Base-by-base conservation (phyloP, 345 rosid genomes). In the Dipteronia sinensis region DNA sequence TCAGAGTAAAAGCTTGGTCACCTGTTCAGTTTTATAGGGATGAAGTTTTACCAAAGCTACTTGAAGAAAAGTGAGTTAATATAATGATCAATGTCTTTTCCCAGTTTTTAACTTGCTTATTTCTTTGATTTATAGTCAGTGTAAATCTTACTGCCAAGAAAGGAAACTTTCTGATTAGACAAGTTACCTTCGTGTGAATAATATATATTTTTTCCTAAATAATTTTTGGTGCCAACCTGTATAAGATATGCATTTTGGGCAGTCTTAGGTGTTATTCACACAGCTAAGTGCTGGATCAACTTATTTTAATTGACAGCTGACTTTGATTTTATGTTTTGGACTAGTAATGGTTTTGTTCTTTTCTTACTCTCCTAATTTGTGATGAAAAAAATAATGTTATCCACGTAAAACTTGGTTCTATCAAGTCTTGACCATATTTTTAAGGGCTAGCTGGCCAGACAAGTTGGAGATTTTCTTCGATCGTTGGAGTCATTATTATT, bases 1-100 rank as follows among this genome's bases (percentile, higher is more conserved):
- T 97, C 85, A 90, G 90, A 89, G 88, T 97, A 58, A 93, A 97
- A 90, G 99, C 99, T 63, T 97, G 97, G 99, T 91, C 99, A 67
- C 88, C 98, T 16, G 83, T 97, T 83, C 89, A 85, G 69, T 97
- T 87, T 80, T 97, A 94, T 76, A 85, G 84, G 85, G 98, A 97
- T 88, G 88, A 86, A 5, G 90, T 97, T 74, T 92, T 94, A 62
- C 98, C 99, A 19, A 93, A 88, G 87, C 87, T 94, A 58, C 92
- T 91, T 56, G 98, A 97, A 85, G 99, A 97, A 84, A 88, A 89
- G 99, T 97, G 85, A 89, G 99, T 90, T 74, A 72, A 58, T 53
- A 74, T 56, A 71, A 74, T 71, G 47, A 68, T n/a, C 61, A 46
- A 67, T 76, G 22, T 42, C 10, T 46, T 53, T 59, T 29, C 44